These are phyloP conservation scores for Solanum pimpinellifolium DNA, from an alignment of 257 asterid genomes.

Conservation along the genomic window DNA sequence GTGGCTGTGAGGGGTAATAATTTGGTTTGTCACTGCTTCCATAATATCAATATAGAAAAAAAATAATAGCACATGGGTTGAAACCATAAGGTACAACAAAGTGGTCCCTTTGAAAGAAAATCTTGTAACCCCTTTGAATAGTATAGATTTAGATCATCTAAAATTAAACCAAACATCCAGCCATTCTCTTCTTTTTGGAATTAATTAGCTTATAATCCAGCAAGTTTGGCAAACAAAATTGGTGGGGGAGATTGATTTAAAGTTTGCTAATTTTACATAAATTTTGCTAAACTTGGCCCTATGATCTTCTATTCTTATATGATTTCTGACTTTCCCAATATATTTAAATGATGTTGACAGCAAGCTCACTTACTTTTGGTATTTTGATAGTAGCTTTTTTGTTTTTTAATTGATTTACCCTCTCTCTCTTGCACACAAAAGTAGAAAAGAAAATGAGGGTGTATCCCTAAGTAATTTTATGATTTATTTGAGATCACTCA, in stretches of 20 bases:
- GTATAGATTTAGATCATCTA: constrained; percentile 5
- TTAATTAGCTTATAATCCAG: background rate
- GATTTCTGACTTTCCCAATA: background rate
- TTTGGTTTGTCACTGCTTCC: background rate
- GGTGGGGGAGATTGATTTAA: constrained; percentile 10
- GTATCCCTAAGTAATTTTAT: background rate
- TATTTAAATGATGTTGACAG: background rate
- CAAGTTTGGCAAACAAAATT: constrained; percentile 10
- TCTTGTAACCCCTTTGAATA: constrained; percentile 1
- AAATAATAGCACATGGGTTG: constrained; percentile 24
- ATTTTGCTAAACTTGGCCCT: constrained; percentile 6
- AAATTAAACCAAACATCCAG: background rate
- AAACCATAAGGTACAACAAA: constrained; percentile 5
- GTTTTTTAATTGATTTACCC: background rate
- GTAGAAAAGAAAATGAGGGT: background rate
- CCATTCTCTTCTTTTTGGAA: background rate
- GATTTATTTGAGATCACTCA: background rate
- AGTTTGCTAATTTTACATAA: background rate
- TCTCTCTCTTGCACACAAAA: background rate
- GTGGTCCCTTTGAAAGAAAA: constrained; percentile 15
- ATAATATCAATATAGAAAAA: constrained; percentile 9
- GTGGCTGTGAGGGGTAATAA: background rate
- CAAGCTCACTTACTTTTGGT: background rate
- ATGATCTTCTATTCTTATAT: background rate
- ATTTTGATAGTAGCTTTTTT: background rate